Evolutionary conservation across 495 filamentous ascomycete species (phyloP), one percentile per base, ranked within the genome.

Genomic region (Podospora pseudocomata): DNA sequence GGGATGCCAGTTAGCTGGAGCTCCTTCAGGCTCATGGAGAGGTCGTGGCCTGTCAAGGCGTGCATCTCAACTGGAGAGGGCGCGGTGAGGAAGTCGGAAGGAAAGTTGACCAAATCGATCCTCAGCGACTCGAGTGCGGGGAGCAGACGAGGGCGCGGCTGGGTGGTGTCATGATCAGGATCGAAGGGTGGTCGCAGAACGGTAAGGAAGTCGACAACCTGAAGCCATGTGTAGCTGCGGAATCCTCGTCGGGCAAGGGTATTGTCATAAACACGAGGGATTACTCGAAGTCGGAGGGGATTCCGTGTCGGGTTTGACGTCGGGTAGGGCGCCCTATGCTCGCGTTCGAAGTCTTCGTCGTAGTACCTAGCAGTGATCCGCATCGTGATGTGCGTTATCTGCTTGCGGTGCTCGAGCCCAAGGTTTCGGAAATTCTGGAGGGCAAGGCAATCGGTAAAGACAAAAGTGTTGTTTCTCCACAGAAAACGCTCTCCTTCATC

Each of bases 101-200:
- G 73, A 30, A 84, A 84, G 69, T 84, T 83, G 60, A 84, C 78
- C 53, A 84, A 78, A 61, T 85, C 83, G 28, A 85, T 76, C 34
- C 80, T 75, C 69, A 85, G 55, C 3, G 71, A 76, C 57, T 79
- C 72, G 26, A 85, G 71, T 19, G 60, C 64, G 4, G 83, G 82
- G 0, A 85, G 69, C n/a, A 85, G 71, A 27, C 76, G 78, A 27
- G 77, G 80, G 6, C 72, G 70, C 0, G 73, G 72, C 5, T 60
- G 26, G 4, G 54, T 68, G 63, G 72, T 75, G 63, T 64, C 53
- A 61, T 73, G 72, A 16, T 60, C 28, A 3, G 71, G 73, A 59
- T 80, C 77, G 60, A 73, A 79, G 0, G 81, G 79, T 2, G 79
- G 77, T 5, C 77, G 67, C 60, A 85, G 49, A 19, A 79, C 79